Evolutionary conservation across 441 rosid genomes (phyloP), one percentile per base, ranked within the genome.

Genomic region (Adansonia gregorii): DNA sequence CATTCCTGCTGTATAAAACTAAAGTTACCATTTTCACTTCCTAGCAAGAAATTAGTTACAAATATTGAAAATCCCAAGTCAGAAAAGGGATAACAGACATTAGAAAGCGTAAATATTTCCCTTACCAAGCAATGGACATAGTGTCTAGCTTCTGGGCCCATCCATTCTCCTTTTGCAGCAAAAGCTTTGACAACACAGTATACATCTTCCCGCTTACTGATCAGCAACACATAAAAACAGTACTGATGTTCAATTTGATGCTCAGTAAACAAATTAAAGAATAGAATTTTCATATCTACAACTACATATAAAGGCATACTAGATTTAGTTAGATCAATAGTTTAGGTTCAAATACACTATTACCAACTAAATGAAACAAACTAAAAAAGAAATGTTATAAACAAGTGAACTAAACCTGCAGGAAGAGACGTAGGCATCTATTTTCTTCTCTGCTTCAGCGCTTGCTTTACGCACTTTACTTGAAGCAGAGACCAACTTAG

Each of bases 121-220:
- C 97, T 83, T 87, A 96, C 98, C 97, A 93, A 83, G 80, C 89
- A 89, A 67, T 87, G 87, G 67, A 91, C 77, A 78, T 89, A 96
- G 71, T 80, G 69, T 82, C 83, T 87, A 51, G 89, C 89, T 87
- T 94, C 96, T 43, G 91, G 81, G 54, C 75, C 65, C 75, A 78
- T 83, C 86, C 88, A 77, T 73, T 91, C 95, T 68, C 91, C 92
- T 83, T 86, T 92, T 39, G 87, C 81, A 76, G 91, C 84, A 76
- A 88, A 87, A 75, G 92, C 88, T 82, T 89, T 94, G 66, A 91
- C 83, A n/a, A 87, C 92, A 0, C 88, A 89, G 72, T 91, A 94
- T 70, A 96, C 92, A 78, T 96, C 98, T 83, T 93, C 98, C 20
- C 96, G 90, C 68, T 86, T 86, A 76, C 99, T 96, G 88, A 83